Evolutionary conservation across 2,329 filamentous ascomycete genomes (phyloP), one percentile per base, ranked within the genome.

Genomic region (Stachybotrys chlorohalonatus): DNA sequence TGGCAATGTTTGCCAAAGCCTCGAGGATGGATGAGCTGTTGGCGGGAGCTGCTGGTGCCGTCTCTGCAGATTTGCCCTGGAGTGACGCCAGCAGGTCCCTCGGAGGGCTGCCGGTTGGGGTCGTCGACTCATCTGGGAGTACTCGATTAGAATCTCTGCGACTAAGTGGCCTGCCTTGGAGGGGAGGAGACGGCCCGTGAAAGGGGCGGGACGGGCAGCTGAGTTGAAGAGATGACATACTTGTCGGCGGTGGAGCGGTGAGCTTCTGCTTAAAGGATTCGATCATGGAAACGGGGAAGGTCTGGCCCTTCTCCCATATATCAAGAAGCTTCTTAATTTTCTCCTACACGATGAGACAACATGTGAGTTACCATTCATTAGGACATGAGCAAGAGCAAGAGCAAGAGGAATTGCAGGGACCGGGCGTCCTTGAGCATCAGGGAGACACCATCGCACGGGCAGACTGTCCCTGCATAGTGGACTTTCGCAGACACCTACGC

Each of bases 231-330:
- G 36, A 36, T 61, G 61, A 77, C 86, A 78, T 89, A 91, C 87
- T 84, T 67, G 81, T 77, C 61, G 76, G 70, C 56, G 76, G 68
- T 52, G 81, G 75, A 57, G 83, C 78, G 59, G 79, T 86, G 64
- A 95, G 71, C 71, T 89, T 92, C 67, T 89, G 81, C 73, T 90
- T 93, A 79, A 95, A 95, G 45, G 83, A 83, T 58, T 79, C 78
- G 63, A 99, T 82, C 83, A 96, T 86, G 53, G 85, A 72, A 47
- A 80, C 70, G 31, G 94, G 91, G 71, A 99, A 97, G 24, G 92
- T 97, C 68, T 88, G 86, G 60, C 90, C 90, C 67, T 94, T 94
- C 70, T 96, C 92, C 94, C 94, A 99, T 62, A 99, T 99, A 69
- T 96, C 92, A 74, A 97, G 78, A 63, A 99, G 82, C 71, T 97